Conservation (phyloP, 768 basidiomycete species). For the Leccinum subgranulosum region DNA sequence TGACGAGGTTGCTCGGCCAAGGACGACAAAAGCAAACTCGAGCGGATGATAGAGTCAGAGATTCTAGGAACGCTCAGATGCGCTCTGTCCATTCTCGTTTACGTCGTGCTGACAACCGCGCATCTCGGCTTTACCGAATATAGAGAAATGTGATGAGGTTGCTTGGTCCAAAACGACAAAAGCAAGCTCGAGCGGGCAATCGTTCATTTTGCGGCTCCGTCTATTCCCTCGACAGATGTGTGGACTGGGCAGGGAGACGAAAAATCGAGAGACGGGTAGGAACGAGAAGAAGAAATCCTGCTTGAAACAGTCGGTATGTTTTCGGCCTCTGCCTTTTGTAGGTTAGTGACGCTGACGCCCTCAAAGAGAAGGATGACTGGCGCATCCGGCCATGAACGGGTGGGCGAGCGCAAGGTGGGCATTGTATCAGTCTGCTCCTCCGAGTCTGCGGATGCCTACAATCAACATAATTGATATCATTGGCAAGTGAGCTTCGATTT, state of each 20-base stretch:
- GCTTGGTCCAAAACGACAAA: no score
- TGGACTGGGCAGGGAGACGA: constrained; percentile 44
- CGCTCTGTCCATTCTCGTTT: no score
- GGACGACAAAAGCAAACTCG: no score
- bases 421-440: constrained; percentile 81
- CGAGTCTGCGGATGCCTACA: constrained; percentile 72
- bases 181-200: no score
- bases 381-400: constrained; percentile 48
- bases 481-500: background rate
- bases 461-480: background rate
- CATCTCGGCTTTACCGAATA: no score
- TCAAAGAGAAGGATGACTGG: constrained; percentile 82
- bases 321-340: constrained; percentile 65
- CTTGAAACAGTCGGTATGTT: constrained; percentile 64
- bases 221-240: constrained; percentile 77
- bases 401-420: constrained; percentile 58
- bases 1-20: no score
- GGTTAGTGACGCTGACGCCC: constrained; percentile 81
- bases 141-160: no score
- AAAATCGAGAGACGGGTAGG: background rate
- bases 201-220: constrained; percentile 36
- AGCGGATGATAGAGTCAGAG: no score
- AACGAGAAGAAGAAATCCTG: constrained; percentile 23
- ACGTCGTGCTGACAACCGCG: no score
- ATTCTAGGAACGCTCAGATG: no score